phyloP scores from a whole-genome alignment of 352 stramenopile species.

The Peronospora farinosa region DNA sequence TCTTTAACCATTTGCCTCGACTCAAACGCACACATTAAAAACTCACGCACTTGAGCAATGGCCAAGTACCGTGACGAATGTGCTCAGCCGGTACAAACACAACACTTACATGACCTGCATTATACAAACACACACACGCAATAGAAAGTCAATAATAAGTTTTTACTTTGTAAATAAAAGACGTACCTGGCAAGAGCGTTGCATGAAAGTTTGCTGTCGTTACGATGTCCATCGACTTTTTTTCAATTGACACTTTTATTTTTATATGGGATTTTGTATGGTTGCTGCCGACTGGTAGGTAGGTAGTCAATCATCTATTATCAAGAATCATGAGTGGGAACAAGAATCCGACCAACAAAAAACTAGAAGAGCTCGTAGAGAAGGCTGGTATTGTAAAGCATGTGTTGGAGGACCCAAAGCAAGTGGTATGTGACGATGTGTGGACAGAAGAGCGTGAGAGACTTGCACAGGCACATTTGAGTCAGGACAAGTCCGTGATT shows the following conservation, averaged over 20 bases:
- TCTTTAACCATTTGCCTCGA: background rate
- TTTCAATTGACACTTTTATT: background rate
- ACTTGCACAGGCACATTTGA: conserved; percentile 58
- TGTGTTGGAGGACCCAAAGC: conserved; percentile 56
- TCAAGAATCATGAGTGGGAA: conserved; percentile 35
- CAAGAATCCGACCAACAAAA: conserved; percentile 59
- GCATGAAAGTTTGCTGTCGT: conserved; percentile 88
- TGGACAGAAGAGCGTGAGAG: conserved; percentile 77
- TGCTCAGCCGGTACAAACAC: conserved; percentile 70
- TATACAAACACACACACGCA: no score
- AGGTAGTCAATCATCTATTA: conserved; percentile 5
- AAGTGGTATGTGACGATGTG: conserved; percentile 71
- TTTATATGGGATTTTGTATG: conserved; percentile 6
- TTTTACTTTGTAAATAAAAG: no score
- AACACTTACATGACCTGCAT: conserved; percentile 65
- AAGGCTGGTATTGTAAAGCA: conserved; percentile 59
- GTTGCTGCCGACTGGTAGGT: conserved; percentile 4
- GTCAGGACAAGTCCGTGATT: conserved; percentile 73
- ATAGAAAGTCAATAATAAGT: background rate
- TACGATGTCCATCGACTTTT: conserved; percentile 21
- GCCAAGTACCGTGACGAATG: conserved; percentile 68
- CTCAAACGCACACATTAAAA: conserved; percentile 23
- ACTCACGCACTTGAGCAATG: conserved; percentile 70
- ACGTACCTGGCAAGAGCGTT: conserved; percentile 70
- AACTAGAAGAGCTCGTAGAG: conserved; percentile 72